phyloP scores from a whole-genome alignment of 2,329 filamentous ascomycete genomes.

The Chaetomium olivaceum region DNA sequence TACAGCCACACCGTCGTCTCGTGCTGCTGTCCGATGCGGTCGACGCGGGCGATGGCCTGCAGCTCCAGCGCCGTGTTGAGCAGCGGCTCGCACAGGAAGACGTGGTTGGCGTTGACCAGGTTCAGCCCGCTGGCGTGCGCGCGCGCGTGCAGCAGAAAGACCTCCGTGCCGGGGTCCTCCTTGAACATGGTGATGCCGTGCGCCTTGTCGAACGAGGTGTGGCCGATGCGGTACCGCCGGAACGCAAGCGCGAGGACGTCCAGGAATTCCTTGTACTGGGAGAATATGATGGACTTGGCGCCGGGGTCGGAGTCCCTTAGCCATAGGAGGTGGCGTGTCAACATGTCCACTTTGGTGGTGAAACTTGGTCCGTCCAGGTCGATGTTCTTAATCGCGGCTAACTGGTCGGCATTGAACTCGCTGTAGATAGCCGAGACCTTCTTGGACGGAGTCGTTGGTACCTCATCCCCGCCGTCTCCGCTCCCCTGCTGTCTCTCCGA shows the following conservation, averaged over 20 bases:
- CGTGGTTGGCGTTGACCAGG: constrained; percentile 87
- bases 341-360: constrained; percentile 86
- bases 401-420: constrained; percentile 67
- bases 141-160: constrained; percentile 85
- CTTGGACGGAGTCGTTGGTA: constrained; percentile 24
- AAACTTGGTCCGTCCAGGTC: constrained; percentile 73
- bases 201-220: constrained; percentile 66
- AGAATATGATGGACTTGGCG: constrained; percentile 91
- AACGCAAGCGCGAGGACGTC: constrained; percentile 72
- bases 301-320: constrained; percentile 80
- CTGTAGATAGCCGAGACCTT: constrained; percentile 67
- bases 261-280: constrained; percentile 83
- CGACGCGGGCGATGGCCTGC: constrained; percentile 91
- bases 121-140: constrained; percentile 88
- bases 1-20: constrained; percentile 96
- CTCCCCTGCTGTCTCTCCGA: constrained; percentile 35
- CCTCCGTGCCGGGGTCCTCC: constrained; percentile 70
- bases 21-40: constrained; percentile 86
- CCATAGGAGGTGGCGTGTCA: constrained; percentile 81
- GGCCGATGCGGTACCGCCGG: constrained; percentile 68
- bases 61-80: constrained; percentile 92
- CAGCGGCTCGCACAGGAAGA: constrained; percentile 91
- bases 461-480: constrained; percentile 7
- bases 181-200: constrained; percentile 76
- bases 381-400: constrained; percentile 80